These are phyloP conservation scores for Sesbania bispinosa DNA, from an alignment of 306 rosid genomes.

Conservation along the genomic window DNA sequence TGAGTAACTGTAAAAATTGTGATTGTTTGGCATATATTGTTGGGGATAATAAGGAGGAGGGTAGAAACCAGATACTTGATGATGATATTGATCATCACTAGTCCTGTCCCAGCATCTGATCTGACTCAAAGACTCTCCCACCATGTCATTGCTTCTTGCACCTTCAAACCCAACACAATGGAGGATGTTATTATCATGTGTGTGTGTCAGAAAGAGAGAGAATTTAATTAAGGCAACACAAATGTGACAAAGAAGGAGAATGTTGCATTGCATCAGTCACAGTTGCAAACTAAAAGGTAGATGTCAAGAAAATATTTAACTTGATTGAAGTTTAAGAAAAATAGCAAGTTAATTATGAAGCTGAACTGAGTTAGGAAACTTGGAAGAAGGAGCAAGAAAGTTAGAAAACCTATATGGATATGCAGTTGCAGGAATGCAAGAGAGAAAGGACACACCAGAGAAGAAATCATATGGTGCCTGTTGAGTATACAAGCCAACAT, in stretches of 20 bases:
- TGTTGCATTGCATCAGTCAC: constrained; percentile 17
- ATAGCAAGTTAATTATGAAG: neutral
- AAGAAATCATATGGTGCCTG: constrained; percentile 49
- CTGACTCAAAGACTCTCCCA: constrained; percentile 9
- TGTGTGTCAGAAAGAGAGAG: too few relatives aligned
- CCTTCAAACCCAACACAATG: constrained; percentile 28
- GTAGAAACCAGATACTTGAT: constrained; percentile 14
- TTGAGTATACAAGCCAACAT: constrained; percentile 31
- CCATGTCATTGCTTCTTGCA: constrained; percentile 32
- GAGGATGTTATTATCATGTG: neutral
- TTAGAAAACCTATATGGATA: neutral
- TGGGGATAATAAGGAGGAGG: constrained; percentile 30
- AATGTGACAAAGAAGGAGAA: neutral
- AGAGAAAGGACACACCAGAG: constrained; percentile 45
- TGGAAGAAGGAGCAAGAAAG: neutral
- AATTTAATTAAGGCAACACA: neutral
- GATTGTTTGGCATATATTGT: constrained; percentile 26
- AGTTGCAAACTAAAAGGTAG: neutral
- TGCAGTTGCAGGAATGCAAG: neutral
- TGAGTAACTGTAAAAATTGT: constrained; percentile 27
- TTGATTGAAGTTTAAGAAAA: neutral
- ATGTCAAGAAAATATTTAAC: neutral
- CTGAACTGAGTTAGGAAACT: constrained; percentile 11
- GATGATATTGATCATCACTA: constrained; percentile 9
- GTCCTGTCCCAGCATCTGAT: constrained; percentile 38